Conservation (phyloP, 2,329 filamentous ascomycete genomes). For the Fusarium camptoceras region DNA sequence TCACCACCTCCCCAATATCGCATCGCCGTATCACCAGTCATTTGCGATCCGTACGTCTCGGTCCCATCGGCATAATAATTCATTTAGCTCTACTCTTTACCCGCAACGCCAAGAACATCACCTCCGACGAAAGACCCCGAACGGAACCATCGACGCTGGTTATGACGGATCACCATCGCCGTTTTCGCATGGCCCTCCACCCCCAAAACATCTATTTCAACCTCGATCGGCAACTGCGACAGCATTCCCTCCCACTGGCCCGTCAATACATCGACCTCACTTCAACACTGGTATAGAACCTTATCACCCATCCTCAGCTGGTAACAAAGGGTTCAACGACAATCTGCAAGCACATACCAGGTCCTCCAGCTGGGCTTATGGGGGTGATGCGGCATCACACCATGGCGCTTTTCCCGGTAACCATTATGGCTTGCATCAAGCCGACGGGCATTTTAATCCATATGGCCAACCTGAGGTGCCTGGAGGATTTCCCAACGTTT, state of each 20-base stretch:
- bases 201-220: conserved; percentile 85
- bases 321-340: conserved; percentile 29
- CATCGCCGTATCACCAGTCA: conserved; percentile 43
- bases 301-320: conserved; percentile 25
- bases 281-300: conserved; percentile 25
- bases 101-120: conserved; percentile 73
- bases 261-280: conserved; percentile 27
- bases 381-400: conserved; percentile 21
- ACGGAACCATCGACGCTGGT: conserved; percentile 89
- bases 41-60: conserved; percentile 52
- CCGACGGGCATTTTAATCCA: conserved; percentile 31
- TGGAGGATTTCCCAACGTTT: conserved; percentile 36
- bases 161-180: conserved; percentile 88
- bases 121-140: conserved; percentile 90
- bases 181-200: conserved; percentile 77
- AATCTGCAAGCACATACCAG: conserved; percentile 22
- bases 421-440: conserved; percentile 22
- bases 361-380: conserved; percentile 34
- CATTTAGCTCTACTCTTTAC: conserved; percentile 36
- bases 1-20: conserved; percentile 48
- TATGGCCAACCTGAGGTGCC: conserved; percentile 30
- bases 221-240: conserved; percentile 59
- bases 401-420: conserved; percentile 28
- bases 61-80: conserved; percentile 37
- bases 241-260: conserved; percentile 25